Conservation (phyloP, 1,139 yeast genomes). For the Candida sanyaensis region DNA sequence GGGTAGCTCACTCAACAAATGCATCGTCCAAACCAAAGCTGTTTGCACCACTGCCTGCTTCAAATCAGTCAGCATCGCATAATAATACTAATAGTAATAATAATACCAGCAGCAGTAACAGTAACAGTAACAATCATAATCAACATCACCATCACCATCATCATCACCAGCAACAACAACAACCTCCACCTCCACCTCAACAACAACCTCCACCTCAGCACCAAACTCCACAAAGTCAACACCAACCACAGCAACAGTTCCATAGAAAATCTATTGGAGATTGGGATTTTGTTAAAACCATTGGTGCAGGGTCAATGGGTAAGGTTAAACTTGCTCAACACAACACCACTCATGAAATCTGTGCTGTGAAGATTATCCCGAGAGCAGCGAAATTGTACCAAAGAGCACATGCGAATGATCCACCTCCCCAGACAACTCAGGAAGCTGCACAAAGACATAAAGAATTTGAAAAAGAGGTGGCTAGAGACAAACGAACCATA, state of each 20-base stretch:
- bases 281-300: slow-evolving; percentile 93
- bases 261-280: slow-evolving; percentile 92
- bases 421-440: slow-evolving; percentile 57
- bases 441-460: slow-evolving; percentile 66
- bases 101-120: slow-evolving; percentile 10
- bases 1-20: slow-evolving; percentile 6
- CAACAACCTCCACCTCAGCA: slow-evolving; percentile 10
- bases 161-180: slow-evolving; percentile 11
- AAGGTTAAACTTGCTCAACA: slow-evolving; percentile 94
- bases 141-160: slow-evolving; percentile 11
- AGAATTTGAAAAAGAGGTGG: slow-evolving; percentile 82
- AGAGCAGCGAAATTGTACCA: slow-evolving; percentile 76
- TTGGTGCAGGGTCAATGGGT: slow-evolving; percentile 99
- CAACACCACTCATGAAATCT: slow-evolving; percentile 74
- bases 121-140: slow-evolving; percentile 6
- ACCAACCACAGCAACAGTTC: slow-evolving; percentile 48
- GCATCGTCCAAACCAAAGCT: slow-evolving; percentile 4
- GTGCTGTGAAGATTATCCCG: slow-evolving; percentile 85
- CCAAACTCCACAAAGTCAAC: slow-evolving; percentile 13
- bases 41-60: slow-evolving; percentile 4
- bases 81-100: slow-evolving; percentile 1
- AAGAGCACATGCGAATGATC: slow-evolving; percentile 73
- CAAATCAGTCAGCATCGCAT: not conserved
- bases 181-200: slow-evolving; percentile 11
- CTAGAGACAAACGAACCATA: slow-evolving; percentile 88